Conservation (phyloP, 495 filamentous ascomycete species). For the Neurospora sp. region DNA sequence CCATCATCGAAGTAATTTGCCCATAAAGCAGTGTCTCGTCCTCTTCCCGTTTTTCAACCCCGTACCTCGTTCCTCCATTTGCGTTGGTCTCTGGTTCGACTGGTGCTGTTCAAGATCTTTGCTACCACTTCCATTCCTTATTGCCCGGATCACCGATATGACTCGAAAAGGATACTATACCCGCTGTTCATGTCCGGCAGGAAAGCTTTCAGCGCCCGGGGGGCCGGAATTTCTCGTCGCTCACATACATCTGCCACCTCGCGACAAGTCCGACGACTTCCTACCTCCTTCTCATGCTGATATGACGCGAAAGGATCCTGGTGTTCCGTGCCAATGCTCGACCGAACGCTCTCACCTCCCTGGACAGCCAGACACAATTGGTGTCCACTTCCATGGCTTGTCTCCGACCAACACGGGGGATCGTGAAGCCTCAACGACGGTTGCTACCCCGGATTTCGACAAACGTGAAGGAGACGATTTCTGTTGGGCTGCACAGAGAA, state of each 20-base stretch:
- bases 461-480: background rate
- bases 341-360: background rate
- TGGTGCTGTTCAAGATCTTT: background rate
- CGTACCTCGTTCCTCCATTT: background rate
- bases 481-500: background rate
- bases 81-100: background rate
- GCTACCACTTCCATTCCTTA: background rate
- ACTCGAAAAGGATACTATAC: background rate
- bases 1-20: background rate
- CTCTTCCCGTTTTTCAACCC: background rate
- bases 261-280: background rate
- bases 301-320: background rate
- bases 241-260: background rate
- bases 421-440: background rate
- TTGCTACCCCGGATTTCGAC: too few relatives aligned
- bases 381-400: background rate
- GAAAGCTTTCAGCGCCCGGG: background rate
- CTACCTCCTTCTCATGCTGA: background rate
- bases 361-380: background rate
- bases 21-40: background rate
- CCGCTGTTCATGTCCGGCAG: background rate
- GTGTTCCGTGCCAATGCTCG: background rate
- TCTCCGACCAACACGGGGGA: background rate
- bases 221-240: background rate
- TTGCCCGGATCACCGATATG: background rate